These are phyloP conservation scores for Ceratobasidium sp. DNA, from an alignment of 1,284 basidiomycete species.

Conservation along the genomic window DNA sequence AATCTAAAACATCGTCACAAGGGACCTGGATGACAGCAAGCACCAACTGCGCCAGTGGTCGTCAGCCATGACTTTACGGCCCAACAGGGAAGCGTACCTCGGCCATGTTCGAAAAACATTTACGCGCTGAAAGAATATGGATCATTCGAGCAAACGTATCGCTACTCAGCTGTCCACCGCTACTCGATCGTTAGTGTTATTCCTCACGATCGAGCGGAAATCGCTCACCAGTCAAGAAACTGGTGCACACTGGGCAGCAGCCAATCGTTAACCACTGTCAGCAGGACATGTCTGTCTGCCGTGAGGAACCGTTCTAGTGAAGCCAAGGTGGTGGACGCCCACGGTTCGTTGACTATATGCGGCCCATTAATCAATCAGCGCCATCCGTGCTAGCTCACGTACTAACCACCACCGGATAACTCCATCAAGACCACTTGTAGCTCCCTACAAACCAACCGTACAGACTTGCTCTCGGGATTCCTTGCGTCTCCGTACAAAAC, in stretches of 20 bases:
- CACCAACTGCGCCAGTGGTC: neutral
- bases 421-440: slow-evolving; percentile 71
- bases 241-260: slow-evolving; percentile 23
- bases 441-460: slow-evolving; percentile 73
- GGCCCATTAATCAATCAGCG: slow-evolving; percentile 50
- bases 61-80: neutral
- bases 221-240: slow-evolving; percentile 15
- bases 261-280: slow-evolving; percentile 37
- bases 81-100: slow-evolving; percentile 10
- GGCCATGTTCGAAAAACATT: slow-evolving; percentile 37
- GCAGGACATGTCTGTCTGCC: slow-evolving; percentile 19
- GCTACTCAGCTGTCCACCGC: slow-evolving; percentile 20
- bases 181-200: neutral
- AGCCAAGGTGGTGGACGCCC: slow-evolving; percentile 23
- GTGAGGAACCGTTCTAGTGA: slow-evolving; percentile 37
- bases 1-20: slow-evolving; percentile 28
- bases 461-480: slow-evolving; percentile 55
- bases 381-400: neutral
- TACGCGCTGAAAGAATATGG: slow-evolving; percentile 36
- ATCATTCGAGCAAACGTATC: slow-evolving; percentile 37
- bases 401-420: slow-evolving; percentile 68
- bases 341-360: slow-evolving; percentile 57
- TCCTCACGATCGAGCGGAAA: neutral
- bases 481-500: slow-evolving; percentile 8
- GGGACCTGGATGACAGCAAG: slow-evolving; percentile 23